Conservation (phyloP, 225 moss, liverwort and hornwort genomes). For the Thuidium tamariscinum region DNA sequence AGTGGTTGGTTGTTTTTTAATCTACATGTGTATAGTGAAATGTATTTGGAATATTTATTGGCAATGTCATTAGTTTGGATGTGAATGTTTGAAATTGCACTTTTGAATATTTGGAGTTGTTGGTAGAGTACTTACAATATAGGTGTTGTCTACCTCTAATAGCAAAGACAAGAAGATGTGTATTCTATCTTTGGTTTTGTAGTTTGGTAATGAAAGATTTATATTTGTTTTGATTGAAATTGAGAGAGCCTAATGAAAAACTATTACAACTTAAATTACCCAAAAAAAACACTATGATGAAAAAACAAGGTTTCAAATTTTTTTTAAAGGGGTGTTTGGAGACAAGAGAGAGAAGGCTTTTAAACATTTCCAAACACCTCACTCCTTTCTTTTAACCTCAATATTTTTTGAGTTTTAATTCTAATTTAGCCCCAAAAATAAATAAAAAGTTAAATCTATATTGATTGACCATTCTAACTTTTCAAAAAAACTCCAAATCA, state of each 20-base stretch:
- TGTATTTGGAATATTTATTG: background rate
- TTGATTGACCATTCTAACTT: background rate
- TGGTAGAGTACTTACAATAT: background rate
- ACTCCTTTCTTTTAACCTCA: accelerated
- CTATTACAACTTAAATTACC: background rate
- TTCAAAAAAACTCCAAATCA: background rate
- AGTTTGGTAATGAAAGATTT: background rate
- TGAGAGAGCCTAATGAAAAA: background rate
- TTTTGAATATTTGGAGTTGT: background rate
- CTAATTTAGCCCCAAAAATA: background rate
- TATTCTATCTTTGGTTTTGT: accelerated
- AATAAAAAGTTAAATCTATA: background rate
- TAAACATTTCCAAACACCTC: accelerated
- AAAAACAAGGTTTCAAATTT: background rate
- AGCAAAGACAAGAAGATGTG: accelerated
- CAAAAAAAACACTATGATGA: background rate
- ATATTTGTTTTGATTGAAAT: background rate
- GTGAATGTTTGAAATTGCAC: background rate
- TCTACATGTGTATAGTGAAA: accelerated
- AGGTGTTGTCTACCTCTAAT: accelerated
- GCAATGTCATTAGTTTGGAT: background rate
- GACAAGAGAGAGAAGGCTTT: background rate
- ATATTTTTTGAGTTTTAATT: background rate
- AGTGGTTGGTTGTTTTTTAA: background rate
- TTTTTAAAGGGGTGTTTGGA: background rate